phyloP scores from a whole-genome alignment of 2,329 filamentous ascomycete species.

The Fusarium temperatum region DNA sequence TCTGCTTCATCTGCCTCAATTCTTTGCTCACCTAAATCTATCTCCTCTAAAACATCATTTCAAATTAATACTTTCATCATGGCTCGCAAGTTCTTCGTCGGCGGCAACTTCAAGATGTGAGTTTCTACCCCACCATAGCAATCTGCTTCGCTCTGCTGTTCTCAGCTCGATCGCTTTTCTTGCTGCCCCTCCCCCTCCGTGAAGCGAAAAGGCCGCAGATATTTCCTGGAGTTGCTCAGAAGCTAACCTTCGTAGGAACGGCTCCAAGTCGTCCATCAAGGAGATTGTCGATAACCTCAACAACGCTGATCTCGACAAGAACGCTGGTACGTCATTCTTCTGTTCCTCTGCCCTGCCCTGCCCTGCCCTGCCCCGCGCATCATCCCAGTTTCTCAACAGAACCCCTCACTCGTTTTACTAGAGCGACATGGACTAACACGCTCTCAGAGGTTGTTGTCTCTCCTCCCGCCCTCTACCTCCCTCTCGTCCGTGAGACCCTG shows the following conservation, averaged over 20 bases:
- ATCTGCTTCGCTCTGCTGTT: conserved; percentile 4
- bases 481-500: conserved; percentile 82
- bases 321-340: conserved; percentile 66
- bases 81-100: conserved; percentile 96
- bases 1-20: conserved; percentile 11
- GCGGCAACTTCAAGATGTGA: conserved; percentile 99
- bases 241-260: conserved; percentile 74
- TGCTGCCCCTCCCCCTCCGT: conserved; percentile 25
- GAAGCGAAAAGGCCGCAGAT: conserved; percentile 45
- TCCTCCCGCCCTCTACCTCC: conserved; percentile 89
- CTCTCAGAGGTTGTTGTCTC: conserved; percentile 89
- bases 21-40: not conserved
- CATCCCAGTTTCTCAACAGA: conserved; percentile 10
- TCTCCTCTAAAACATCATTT: not conserved
- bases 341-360: not conserved
- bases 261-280: conserved; percentile 87
- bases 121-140: conserved; percentile 47
- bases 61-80: conserved; percentile 65
- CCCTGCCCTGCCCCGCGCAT: not conserved
- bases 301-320: conserved; percentile 80
- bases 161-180: conserved; percentile 1
- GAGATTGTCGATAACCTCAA: conserved; percentile 91
- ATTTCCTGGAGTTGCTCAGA: not conserved
- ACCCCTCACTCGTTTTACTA: conserved; percentile 8
- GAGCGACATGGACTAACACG: conserved; percentile 8